A percentile compares a stretch with the other conserved stretches of the same genome.
phyloP scores from a whole-genome alignment of 176 grass and related monocot species.

The Elymus sibiricus region DNA sequence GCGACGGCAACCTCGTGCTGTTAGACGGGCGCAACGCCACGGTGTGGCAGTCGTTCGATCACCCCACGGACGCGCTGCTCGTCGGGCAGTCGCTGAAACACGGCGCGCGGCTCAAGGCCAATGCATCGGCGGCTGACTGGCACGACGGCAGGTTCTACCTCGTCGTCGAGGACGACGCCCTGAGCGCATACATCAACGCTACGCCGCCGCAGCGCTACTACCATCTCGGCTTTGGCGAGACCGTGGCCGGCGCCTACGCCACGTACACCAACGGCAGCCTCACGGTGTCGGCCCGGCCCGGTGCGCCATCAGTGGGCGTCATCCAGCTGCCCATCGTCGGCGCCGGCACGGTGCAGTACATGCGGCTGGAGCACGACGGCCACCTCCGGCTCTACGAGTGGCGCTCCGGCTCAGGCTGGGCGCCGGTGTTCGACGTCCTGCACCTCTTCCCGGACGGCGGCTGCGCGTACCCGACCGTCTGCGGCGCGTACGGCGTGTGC shows the following conservation, averaged over 20 bases:
- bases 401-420: neutral
- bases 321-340: conserved; percentile 19
- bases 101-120: conserved; percentile 26
- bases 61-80: conserved; percentile 42
- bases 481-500: conserved; percentile 49
- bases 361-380: conserved; percentile 48
- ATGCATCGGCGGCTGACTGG: neutral
- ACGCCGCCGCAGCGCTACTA: conserved; percentile 34
- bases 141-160: conserved; percentile 24
- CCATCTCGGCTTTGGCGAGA: neutral
- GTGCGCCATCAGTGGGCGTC: neutral
- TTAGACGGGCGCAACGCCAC: neutral
- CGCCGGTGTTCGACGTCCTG: conserved; percentile 23
- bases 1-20: conserved; percentile 43
- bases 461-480: conserved; percentile 44
- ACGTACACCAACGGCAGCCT: conserved; percentile 34
- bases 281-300: neutral
- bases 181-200: conserved; percentile 28
- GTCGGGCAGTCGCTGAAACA: conserved; percentile 25
- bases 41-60: conserved; percentile 55
- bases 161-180: conserved; percentile 1
- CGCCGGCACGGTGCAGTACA: conserved; percentile 35
- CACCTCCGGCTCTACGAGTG: conserved; percentile 53
- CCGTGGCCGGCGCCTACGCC: neutral
- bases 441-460: conserved; percentile 30